phyloP scores from a whole-genome alignment of 495 filamentous ascomycete species.

The Jackrogersella minutella region DNA sequence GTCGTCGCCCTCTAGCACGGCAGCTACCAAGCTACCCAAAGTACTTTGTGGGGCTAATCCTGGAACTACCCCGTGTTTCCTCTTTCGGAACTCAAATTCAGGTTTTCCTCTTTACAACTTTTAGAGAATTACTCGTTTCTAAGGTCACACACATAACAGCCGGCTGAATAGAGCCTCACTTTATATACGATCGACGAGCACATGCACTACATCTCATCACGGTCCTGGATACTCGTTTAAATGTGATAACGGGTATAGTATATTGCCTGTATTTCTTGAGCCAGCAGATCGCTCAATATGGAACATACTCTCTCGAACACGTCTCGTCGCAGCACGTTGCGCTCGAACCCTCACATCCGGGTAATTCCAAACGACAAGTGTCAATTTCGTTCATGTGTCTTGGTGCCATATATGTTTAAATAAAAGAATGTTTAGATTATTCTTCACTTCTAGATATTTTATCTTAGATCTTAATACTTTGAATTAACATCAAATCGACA shows the following conservation, averaged over 20 bases:
- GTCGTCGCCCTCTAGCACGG: background rate
- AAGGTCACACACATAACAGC: slow-evolving; percentile 3
- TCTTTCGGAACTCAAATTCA: slow-evolving; percentile 21
- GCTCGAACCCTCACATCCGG: slow-evolving; percentile 43
- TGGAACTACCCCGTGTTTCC: slow-evolving; percentile 37
- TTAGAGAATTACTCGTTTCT: background rate
- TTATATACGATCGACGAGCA: slow-evolving; percentile 9
- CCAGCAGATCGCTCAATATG: slow-evolving; percentile 28
- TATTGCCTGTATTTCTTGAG: slow-evolving; percentile 28
- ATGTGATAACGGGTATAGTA: slow-evolving; percentile 28
- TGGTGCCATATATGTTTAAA: background rate
- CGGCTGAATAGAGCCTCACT: slow-evolving; percentile 39
- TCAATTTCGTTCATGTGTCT: slow-evolving; percentile 25
- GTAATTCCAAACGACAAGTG: slow-evolving; percentile 48
- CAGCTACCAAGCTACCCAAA: too few relatives aligned
- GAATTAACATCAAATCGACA: slow-evolving; percentile 7
- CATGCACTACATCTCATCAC: slow-evolving; percentile 1
- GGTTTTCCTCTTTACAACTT: slow-evolving; percentile 11
- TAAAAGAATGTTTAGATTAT: slow-evolving; percentile 12
- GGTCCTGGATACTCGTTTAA: slow-evolving; percentile 3
- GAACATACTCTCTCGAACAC: slow-evolving; percentile 26
- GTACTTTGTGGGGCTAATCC: background rate
- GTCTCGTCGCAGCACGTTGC: slow-evolving; percentile 32
- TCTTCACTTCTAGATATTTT: slow-evolving; percentile 5
- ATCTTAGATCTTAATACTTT: slow-evolving; percentile 6